phyloP scores from a whole-genome alignment of 129 eudicot species.

The Rutidosis leptorrhynchoides region DNA sequence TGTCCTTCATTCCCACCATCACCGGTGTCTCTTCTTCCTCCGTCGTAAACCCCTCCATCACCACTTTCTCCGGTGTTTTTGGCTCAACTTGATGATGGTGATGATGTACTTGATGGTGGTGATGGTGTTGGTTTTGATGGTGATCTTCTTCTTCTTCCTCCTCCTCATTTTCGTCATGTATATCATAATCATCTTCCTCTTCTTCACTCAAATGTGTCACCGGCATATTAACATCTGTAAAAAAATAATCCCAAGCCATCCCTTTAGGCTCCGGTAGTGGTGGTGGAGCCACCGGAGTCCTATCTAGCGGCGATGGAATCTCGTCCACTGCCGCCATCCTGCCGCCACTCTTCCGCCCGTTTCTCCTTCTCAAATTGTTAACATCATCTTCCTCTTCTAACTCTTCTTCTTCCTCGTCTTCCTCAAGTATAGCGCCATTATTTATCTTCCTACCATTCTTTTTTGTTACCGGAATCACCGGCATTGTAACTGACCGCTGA shows the following conservation, averaged over 20 bases:
- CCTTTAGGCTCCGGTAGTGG: slow-evolving; percentile 60
- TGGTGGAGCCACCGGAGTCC: slow-evolving; percentile 47
- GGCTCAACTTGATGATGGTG: slow-evolving; percentile 48
- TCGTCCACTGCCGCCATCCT: slow-evolving; percentile 34
- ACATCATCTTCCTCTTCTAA: slow-evolving; percentile 37
- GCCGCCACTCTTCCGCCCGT: slow-evolving; percentile 40
- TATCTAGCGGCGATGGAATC: slow-evolving; percentile 35
- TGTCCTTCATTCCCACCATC: slow-evolving; percentile 39
- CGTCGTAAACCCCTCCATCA: slow-evolving; percentile 41
- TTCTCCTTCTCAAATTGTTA: slow-evolving; percentile 37
- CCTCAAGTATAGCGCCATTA: slow-evolving; percentile 44
- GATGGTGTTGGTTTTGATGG: slow-evolving; percentile 24
- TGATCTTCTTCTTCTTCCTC: slow-evolving; percentile 35
- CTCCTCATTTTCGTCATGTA: slow-evolving; percentile 46
- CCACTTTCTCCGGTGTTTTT: slow-evolving; percentile 72
- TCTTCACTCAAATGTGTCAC: slow-evolving; percentile 41
- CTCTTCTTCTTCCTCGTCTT: slow-evolving; percentile 51
- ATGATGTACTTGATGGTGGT: slow-evolving; percentile 26
- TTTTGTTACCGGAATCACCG: slow-evolving; percentile 44
- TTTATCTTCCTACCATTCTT: slow-evolving; percentile 48
- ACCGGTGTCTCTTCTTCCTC: slow-evolving; percentile 75
- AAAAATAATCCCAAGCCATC: slow-evolving; percentile 87
- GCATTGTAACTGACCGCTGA: slow-evolving; percentile 79
- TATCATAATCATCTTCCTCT: slow-evolving; percentile 48
- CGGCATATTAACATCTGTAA: slow-evolving; percentile 46